phyloP scores from a whole-genome alignment of 176 grass and related monocot genomes.

The Sorghum bicolor region Sorghum_bicolor_NCBIv3 NC_012879.2:49789501-49790000 shows the following conservation, averaged over 20 bases:
- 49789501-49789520: too few relatives aligned
- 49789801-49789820: not conserved
- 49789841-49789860: constrained; percentile 18
- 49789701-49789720: not conserved
- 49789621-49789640: not conserved
- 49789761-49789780: too few relatives aligned
- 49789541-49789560: too few relatives aligned
- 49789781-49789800: too few relatives aligned
- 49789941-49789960: not conserved
- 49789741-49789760: too few relatives aligned
- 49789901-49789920: not conserved
- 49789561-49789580: too few relatives aligned
- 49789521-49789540: too few relatives aligned
- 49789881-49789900: not conserved
- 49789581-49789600: too few relatives aligned
- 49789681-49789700: not conserved
- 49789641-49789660: not conserved
- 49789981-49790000: not conserved
- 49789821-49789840: not conserved
- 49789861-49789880: not conserved
- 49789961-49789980: not conserved
- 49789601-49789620: too few relatives aligned
- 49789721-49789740: too few relatives aligned
- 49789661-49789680: not conserved
- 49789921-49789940: not conserved